Base-by-base conservation (phyloP, 768 basidiomycete genomes). In the Hypsizygus marmoreus region DNA sequence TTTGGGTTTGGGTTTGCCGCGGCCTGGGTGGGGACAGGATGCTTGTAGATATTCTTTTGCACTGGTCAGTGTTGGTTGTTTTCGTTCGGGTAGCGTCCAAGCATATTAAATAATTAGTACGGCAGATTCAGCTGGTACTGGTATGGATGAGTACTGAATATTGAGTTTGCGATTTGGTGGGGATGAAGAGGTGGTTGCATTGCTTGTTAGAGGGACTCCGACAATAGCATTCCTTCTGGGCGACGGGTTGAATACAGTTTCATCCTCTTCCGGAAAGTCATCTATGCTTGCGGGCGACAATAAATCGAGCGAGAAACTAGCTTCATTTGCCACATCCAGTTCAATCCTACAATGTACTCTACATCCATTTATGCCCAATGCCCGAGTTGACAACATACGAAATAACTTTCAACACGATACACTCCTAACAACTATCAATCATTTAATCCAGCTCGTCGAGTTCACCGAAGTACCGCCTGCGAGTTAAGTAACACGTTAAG, bases 391-490 rank as follows among this genome's bases (percentile, higher is more conserved):
- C 13, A 33, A 32, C 19, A 17, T 23, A 10, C 26, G 20, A 20
- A 31, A 31, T 14, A n/a, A 23, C 13, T 25, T 23, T 30, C 26
- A n/a, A 22, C 8, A 25, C n/a, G 5, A 14, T 43, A 49, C 13
- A 30, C 25, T 19, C 29, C 16, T 35, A 42, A 35, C 31, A 11
- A n/a, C 10, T 24, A 22, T 33, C 23, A 31, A 17, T 23, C 32
- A 38, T 40, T 45, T 45, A 50, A 31, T 50, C 49, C 31, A 50
- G 49, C 35, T 50, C 43, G 26, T 50, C 49, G 11, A 50, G 37
- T 33, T 50, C 49, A 34, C 33, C 29, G 34, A 45, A 50, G 49
- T 45, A 45, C 29, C 43, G 49, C 37, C 43, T 50, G 16, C 3
- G 16, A 31, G n/a, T n/a, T n/a, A 20, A 25, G 12, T 22, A 33